Base-by-base conservation (phyloP, 768 basidiomycete genomes). In the Neoboletus subvelutipes region DNA sequence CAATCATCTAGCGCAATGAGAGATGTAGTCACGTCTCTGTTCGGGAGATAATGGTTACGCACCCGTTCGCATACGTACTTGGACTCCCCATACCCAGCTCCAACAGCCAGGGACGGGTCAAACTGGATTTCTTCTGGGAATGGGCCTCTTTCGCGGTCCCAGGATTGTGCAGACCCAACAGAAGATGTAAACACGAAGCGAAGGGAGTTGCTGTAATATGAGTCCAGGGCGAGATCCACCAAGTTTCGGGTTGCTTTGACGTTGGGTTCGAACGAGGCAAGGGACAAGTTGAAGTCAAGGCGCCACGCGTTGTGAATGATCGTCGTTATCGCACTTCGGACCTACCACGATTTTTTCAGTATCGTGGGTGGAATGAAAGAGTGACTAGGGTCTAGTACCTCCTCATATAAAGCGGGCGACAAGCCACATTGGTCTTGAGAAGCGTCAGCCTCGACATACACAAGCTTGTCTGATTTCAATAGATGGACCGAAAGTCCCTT, bases 271-370 rank as follows among this genome's bases (percentile, higher is more conserved):
- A 73, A 78, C 2, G 77, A 77, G 0, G 56, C 34, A 4, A 79
- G 61, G 0, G 73, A 64, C 7, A 74, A 57, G 36, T 79, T 78
- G 59, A 79, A 79, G 47, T 80, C 71, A 5, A 80, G 63, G 2
- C 59, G 39, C 59, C 59, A 60, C 9, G 59, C 59, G n/a, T 50
- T 56, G 24, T 60, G 59, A 2, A 76, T 67, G 24, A 76, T 53
- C 69, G 63, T 55, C 2, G 69, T 71, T 11, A 76, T 65, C 1
- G 61, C 54, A 4, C 57, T 41, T 9, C 55, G 56, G 41, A 69
- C 26, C 68, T 67, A 31, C 28, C 20, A 12, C 1, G 4, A 28
- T n/a, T 4, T 3, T 29, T 45, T 55, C 18, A 43, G 28, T 29
- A 18, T 9, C 5, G 18, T 20, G 26, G 11, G 10, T 4, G 22